Base-by-base conservation (phyloP, 345 rosid species). In the Geranium brycei region DNA sequence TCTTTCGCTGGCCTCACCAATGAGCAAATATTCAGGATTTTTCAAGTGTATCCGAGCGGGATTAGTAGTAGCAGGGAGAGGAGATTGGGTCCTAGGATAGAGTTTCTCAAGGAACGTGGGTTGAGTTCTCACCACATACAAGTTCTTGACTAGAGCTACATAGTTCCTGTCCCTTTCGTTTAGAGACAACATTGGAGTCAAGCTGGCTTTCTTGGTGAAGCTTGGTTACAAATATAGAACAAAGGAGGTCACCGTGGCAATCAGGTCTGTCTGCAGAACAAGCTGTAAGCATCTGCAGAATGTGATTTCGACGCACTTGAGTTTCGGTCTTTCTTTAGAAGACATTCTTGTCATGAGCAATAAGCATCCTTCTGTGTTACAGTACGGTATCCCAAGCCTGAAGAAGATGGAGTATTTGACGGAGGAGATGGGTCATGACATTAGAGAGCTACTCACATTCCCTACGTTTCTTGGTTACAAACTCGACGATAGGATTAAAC, bases 401-500 rank as follows among this genome's bases (percentile, higher is more conserved):
- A 80, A 73, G 70, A 86, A 86, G 75, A 62, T 88, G 80, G 87
- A 86, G 69, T 91, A 86, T 74, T 76, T 88, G 79, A 69, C 80
- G 3, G 89, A 69, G 64, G 89, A 71, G 66, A 87, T 86, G 95
- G 95, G 83, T 12, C 86, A 91, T 14, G 91, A 83, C 64, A 75
- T 84, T n/a, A 80, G 77, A 6, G 95, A 87, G 73, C 80, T 91
- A 23, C 66, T 84, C 58, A 75, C 87, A 51, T 87, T 91, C 71
- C 97, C 95, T 71, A 81, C 93, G 32, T 91, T 83, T 77, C 84
- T 84, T 4, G 93, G 93, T 30, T 91, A 91, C 76, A 83, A 81
- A 71, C 89, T 91, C 19, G 81, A 84, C 76, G 78, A 74, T 68
- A 79, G 97, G 77, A 87, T 91, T 75, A 88, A 87, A 73, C 89